Evolutionary conservation across 2,329 filamentous ascomycete genomes (phyloP).

Genomic region (Ramichloridium luteum): DNA sequence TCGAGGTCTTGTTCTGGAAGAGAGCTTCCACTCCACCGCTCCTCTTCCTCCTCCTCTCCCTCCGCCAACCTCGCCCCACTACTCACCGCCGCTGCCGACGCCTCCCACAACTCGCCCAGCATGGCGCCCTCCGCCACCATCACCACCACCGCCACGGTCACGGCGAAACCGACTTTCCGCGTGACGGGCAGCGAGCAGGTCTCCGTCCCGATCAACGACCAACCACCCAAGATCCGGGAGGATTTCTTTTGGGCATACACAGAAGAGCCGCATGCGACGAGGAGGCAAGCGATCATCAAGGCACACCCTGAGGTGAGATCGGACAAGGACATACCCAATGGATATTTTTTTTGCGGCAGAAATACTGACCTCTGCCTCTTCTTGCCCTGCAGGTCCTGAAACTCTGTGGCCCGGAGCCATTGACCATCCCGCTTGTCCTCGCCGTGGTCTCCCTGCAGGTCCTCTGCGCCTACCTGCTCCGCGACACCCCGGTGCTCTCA

Average conservation of each 20-base stretch:
- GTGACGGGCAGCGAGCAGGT: constrained; percentile 9
- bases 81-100: too few relatives aligned
- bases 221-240: constrained; percentile 23
- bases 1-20: too few relatives aligned
- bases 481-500: constrained; percentile 66
- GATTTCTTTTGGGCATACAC: constrained; percentile 99
- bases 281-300: constrained; percentile 90
- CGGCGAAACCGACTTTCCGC: constrained; percentile 3
- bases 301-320: constrained; percentile 75
- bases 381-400: constrained; percentile 90
- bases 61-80: too few relatives aligned
- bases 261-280: constrained; percentile 87
- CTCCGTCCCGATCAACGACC: constrained; percentile 2
- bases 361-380: too few relatives aligned
- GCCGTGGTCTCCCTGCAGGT: constrained; percentile 76
- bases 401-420: constrained; percentile 86
- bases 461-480: constrained; percentile 62
- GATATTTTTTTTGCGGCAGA: too few relatives aligned
- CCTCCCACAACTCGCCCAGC: too few relatives aligned
- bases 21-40: too few relatives aligned
- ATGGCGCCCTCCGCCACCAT: not conserved
- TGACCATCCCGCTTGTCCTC: constrained; percentile 87
- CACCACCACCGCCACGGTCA: constrained; percentile 16
- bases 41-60: too few relatives aligned
- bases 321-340: too few relatives aligned